phyloP scores from a whole-genome alignment of 2,329 filamentous ascomycete genomes.

The Meredithiella fracta region DNA sequence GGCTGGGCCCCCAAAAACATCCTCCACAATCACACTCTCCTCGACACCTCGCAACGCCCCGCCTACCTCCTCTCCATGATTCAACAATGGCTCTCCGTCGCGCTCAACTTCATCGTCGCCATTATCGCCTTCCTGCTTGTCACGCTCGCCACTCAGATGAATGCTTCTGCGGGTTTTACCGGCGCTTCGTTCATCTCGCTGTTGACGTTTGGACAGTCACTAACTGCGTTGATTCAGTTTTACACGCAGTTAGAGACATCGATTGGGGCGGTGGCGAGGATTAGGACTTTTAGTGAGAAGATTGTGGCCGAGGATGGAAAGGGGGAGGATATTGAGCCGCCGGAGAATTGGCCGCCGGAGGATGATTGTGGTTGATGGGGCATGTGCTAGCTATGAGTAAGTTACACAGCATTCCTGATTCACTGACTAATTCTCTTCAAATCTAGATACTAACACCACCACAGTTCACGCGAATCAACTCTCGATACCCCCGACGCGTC shows the following conservation, averaged over 20 bases:
- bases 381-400: slow-evolving; percentile 22
- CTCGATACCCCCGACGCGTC: background rate
- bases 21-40: slow-evolving; percentile 28
- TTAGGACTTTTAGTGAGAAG: slow-evolving; percentile 19
- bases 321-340: slow-evolving; percentile 15
- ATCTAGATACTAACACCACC: background rate
- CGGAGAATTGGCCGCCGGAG: slow-evolving; percentile 22
- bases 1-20: slow-evolving; percentile 33
- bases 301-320: slow-evolving; percentile 17
- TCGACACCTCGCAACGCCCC: slow-evolving; percentile 39
- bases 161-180: slow-evolving; percentile 23
- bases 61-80: slow-evolving; percentile 41
- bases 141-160: slow-evolving; percentile 28
- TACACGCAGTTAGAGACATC: slow-evolving; percentile 22
- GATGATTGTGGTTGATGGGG: slow-evolving; percentile 19
- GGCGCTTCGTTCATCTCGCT: slow-evolving; percentile 26
- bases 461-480: background rate
- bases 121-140: slow-evolving; percentile 29
- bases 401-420: background rate
- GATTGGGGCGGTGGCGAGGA: slow-evolving; percentile 19
- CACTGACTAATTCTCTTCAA: background rate
- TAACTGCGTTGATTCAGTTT: slow-evolving; percentile 20
- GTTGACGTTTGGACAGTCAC: slow-evolving; percentile 21
- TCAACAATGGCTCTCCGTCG: slow-evolving; percentile 40
- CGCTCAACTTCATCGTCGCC: slow-evolving; percentile 33